Evolutionary conservation across 2,329 filamentous ascomycete genomes (phyloP), one percentile per base, ranked within the genome.

Genomic region (Fusarium sp.): DNA sequence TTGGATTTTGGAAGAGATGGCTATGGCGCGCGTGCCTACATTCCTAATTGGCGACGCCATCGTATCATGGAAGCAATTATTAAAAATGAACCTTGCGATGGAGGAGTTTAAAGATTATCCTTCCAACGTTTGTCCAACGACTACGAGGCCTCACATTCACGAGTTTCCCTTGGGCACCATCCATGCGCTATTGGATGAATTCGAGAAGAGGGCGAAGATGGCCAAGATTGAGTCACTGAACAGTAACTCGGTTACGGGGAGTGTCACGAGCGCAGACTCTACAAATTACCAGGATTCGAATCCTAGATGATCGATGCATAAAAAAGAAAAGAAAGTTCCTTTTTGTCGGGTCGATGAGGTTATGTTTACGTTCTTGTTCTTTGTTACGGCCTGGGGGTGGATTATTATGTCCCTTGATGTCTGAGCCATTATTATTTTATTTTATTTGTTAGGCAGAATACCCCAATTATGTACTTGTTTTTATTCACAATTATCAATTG

Each of bases 1-100:
- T 3, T 81, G 79, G 79, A 80, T 81, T 47, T 69, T 81, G 3
- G 79, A 79, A 47, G 79, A 81, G 64, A 74, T 81, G 40, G 70
- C 78, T 38, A 70, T 79, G 65, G 77, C 77, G 2, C 72, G 78
- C 4, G 78, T 80, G 34, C 74, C 74, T 18, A 62, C 72, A 3
- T 76, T 76, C 38, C 67, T 82, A 6, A 72, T 81, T 27, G 79
- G 78, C 30, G 78, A 80, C 55, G 72, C 74, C 43, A 79, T 81
- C 13, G 74, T 81, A 9, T 76, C 79, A 2, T 81, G 79, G 79
- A 78, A 73, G 49, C 78, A 81, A 62, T 56, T 81, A 18, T 70
- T 81, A 11, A 73, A 74, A 3, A 46, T 80, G 30, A 80, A 81
- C 47, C 77, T 76, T 6, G 70, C 77, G 20, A 76, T 79, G 67